Evolutionary conservation across 2,329 filamentous ascomycete species (phyloP).

Genomic region (Lasiodiplodia gonubiensis): DNA sequence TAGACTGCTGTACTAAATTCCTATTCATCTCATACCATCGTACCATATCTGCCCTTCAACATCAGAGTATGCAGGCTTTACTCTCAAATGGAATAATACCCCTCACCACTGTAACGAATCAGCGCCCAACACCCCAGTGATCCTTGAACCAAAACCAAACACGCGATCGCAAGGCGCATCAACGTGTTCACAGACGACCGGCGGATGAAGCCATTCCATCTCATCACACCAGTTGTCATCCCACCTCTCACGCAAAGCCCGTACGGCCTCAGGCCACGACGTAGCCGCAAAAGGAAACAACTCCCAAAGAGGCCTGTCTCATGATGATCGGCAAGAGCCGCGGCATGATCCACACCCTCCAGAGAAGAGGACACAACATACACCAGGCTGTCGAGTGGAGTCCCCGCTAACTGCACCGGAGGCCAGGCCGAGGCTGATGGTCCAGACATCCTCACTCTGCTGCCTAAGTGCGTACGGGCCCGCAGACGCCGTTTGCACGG

Average conservation of each 20-base stretch:
- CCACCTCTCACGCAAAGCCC: constrained; percentile 1
- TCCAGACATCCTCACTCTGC: too few species aligned
- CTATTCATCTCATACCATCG: neutral
- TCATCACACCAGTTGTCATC: constrained; percentile 22
- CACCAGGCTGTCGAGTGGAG: too few species aligned
- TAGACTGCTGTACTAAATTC: constrained; percentile 9
- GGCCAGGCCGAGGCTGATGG: too few species aligned
- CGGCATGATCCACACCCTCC: too few species aligned
- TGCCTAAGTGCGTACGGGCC: too few species aligned
- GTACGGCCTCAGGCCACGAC: constrained; percentile 1
- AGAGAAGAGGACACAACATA: too few species aligned
- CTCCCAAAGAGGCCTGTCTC: neutral
- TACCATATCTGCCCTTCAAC: neutral
- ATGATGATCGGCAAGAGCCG: neutral
- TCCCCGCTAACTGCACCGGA: too few species aligned
- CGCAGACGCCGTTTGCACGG: too few species aligned
- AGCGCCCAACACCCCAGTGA: neutral
- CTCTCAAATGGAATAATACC: neutral
- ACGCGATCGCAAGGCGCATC: neutral
- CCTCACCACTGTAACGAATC: neutral
- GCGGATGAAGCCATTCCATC: neutral
- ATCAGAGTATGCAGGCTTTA: neutral
- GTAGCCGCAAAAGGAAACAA: neutral
- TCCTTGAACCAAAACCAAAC: neutral
- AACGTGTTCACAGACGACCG: neutral